Percentiles rank a stretch among this genome's conserved stretches.
These are phyloP conservation scores for Penicillium sp. DNA, from an alignment of 2,329 filamentous ascomycete species.

Conservation along the genomic window DNA sequence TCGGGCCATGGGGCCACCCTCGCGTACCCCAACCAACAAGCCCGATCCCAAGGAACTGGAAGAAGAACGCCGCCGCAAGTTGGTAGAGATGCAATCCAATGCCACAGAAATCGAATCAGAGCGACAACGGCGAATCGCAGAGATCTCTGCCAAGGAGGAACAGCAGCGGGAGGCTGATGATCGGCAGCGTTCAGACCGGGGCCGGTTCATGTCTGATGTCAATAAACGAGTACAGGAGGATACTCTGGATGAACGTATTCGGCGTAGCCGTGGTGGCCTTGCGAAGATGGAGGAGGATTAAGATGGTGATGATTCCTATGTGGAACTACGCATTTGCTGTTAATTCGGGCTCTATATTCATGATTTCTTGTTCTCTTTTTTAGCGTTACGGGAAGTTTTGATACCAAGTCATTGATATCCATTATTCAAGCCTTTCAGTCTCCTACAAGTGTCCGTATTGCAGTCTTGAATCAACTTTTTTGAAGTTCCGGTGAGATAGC, in stretches of 20 bases:
- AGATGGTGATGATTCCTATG: not conserved
- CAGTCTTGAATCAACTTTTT: not conserved
- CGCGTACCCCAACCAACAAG: conserved; percentile 15
- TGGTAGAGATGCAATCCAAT: conserved; percentile 71
- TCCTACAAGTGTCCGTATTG: not conserved
- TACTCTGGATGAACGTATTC: conserved; percentile 35
- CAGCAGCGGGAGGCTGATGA: conserved; percentile 66
- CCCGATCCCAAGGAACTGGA: conserved; percentile 26
- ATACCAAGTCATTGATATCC: conserved; percentile 2
- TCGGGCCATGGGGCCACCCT: conserved; percentile 16
- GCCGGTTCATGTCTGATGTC: conserved; percentile 34
- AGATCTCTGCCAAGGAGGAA: conserved; percentile 64
- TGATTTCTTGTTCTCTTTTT: not conserved
- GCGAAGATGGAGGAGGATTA: conserved; percentile 30
- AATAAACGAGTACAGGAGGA: conserved; percentile 36
- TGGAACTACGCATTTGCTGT: not conserved
- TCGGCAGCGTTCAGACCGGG: conserved; percentile 33
- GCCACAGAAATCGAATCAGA: conserved; percentile 68
- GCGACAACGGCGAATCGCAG: conserved; percentile 64
- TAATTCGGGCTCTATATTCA: not conserved
- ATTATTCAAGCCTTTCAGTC: not conserved
- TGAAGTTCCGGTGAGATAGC: too few species aligned
- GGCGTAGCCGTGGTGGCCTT: conserved; percentile 34
- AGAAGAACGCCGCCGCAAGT: conserved; percentile 46
- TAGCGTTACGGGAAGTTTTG: conserved; percentile 2